Conservation (phyloP, 2,329 filamentous ascomycete genomes). For the Scorias spongiosa region DNA sequence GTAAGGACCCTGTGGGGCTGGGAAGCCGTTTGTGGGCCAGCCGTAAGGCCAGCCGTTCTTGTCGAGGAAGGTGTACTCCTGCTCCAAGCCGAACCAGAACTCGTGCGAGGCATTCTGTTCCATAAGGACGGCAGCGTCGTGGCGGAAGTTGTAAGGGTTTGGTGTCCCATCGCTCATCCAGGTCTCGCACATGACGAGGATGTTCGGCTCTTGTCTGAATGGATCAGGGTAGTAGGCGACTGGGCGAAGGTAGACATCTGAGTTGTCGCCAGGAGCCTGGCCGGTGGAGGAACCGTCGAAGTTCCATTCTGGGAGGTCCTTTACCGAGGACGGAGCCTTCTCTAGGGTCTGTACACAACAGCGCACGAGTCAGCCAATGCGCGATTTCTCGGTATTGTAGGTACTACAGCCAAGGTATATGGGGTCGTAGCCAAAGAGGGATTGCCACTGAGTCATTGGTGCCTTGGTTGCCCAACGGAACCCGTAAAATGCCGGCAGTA, state of each 20-base stretch:
- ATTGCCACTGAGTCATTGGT: too few species aligned
- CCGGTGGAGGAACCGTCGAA: slow-evolving; percentile 81
- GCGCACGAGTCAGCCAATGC: background rate
- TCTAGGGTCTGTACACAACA: slow-evolving; percentile 41
- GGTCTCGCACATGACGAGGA: slow-evolving; percentile 87
- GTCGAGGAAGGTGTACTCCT: slow-evolving; percentile 93
- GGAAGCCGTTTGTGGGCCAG: slow-evolving; percentile 78
- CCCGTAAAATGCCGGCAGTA: too few species aligned
- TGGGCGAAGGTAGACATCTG: slow-evolving; percentile 90
- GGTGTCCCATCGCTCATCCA: slow-evolving; percentile 88
- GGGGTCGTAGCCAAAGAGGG: too few species aligned
- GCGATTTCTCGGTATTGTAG: too few species aligned
- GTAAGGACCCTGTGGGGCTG: slow-evolving; percentile 84
- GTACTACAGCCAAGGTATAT: too few species aligned
- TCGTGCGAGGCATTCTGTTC: slow-evolving; percentile 65
- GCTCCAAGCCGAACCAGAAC: slow-evolving; percentile 96
- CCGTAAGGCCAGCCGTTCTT: slow-evolving; percentile 77
- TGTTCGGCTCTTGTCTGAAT: slow-evolving; percentile 78
- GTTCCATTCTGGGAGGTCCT: slow-evolving; percentile 65
- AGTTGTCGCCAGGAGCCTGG: slow-evolving; percentile 89
- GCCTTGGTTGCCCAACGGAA: too few species aligned
- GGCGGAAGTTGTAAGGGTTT: slow-evolving; percentile 97
- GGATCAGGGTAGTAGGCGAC: slow-evolving; percentile 82
- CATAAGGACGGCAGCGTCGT: slow-evolving; percentile 84
- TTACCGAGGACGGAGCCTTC: slow-evolving; percentile 40